Evolutionary conservation across 139 green algal species (phyloP), one percentile per base, ranked within the genome.

Genomic region (Edaphochlamys debaryana): DNA sequence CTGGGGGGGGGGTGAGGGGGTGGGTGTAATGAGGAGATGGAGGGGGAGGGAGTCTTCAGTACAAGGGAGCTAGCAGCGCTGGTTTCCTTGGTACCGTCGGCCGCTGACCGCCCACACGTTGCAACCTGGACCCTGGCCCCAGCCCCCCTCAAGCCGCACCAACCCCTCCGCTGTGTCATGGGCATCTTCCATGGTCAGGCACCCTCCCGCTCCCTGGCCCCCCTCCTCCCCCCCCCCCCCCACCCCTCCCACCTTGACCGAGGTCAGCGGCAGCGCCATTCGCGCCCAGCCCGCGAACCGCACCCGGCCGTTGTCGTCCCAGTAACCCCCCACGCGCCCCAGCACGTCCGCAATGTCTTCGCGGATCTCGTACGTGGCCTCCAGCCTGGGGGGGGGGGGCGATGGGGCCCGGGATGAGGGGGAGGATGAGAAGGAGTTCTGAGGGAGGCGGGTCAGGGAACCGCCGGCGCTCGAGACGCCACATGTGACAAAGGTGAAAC

Each of bases 321-420:
- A 88, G 70, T 88, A 91, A 11, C 90, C 90, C 1, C 85, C 74
- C 71, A 99, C 62, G 32, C 96, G 91, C 60, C 86, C 77, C 42
- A 98, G 79, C 54, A 92, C 96, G 73, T 99, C 96, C 19, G 87
- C 87, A 27, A 99, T 83, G 84, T 99, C 97, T 79, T 99, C 97
- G 19, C 97, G 87, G 50, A 99, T 96, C 89, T 99, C 97, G 79
- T 99, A 98, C 25, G 98, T 96, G 8, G 97, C 97, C 89, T 99
- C 96, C 82, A 99, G 88, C 60, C 95, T 93, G 50, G 29, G 17
- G 66, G 32, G 23, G 19, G 50, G 23, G 58, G 58, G 29, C 22
- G 58, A 34, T 17, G 6, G 23, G n/a, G n/a, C n/a, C n/a, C n/a
- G n/a, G n/a, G n/a, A n/a, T n/a, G n/a, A n/a, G n/a, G n/a, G n/a